Evolutionary conservation across 495 filamentous ascomycete species (phyloP), one percentile per base, ranked within the genome.

Genomic region (Penicillium angulare): DNA sequence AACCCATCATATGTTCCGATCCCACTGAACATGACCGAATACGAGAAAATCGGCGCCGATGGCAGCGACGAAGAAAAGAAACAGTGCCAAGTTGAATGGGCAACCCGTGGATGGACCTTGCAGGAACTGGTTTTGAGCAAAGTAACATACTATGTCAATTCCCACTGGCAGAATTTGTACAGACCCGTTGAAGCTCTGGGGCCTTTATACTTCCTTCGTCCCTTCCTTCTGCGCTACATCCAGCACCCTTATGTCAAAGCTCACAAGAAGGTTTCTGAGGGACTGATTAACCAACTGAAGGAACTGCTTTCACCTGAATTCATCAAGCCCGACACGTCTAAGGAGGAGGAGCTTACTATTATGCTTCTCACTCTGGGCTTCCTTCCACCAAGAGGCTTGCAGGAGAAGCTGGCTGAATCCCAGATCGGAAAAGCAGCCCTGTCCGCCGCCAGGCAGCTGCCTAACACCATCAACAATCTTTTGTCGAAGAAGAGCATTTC

Each of bases 121-220:
- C 75, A 78, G 43, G 74, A 78, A 45, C 64, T 78, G 31, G 71
- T 76, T 21, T 61, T 75, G 63, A 78, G 74, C 55, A 74, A 70
- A 58, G 64, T 67, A 20, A 71, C 72, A 1, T 76, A 65, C 56
- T 76, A 71, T 52, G 65, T 69, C 24, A 78, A 78, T 40, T 64
- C 62, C 2, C 34, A 56, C 2, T 76, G 73, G 73, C 12, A 57
- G 34, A 52, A 55, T 17, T 49, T 75, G 33, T 53, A 48, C 15
- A 57, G 75, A 21, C 64, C 67, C 17, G 55, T 69, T 22, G 71
- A 76, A 35, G 61, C 48, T 22, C 41, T 76, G 3, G 72, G 73
- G 0, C 61, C 63, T 21, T 68, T 66, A 41, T 76, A 74, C 59
- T 57, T 68, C 53, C 56, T 75, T 21, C 59, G 59, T 31, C 67